Evolutionary conservation across 1,284 basidiomycete genomes (phyloP), one percentile per base, ranked within the genome.

Genomic region (Inonotus hispidus): DNA sequence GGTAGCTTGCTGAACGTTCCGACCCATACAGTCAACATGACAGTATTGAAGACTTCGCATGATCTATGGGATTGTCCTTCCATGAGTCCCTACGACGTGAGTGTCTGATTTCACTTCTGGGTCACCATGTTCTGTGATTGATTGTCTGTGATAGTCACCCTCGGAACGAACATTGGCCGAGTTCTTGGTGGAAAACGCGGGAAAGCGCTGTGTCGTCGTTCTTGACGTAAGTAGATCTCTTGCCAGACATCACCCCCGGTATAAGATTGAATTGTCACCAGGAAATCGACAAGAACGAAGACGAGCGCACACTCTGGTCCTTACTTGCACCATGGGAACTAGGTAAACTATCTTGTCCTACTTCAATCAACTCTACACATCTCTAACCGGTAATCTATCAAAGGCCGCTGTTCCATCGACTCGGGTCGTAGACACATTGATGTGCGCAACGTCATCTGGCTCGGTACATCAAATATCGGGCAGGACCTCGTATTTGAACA

Each of bases 1-100:
- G 90, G 90, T 58, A 82, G 80, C 32, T 73, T 92, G 52, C 78
- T 92, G 27, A 83, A 86, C 67, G 82, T 91, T 37, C 89, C 90
- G 32, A 88, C 85, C 2, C 89, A 91, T 70, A 91, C 89, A 4
- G 88, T 92, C 62, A 92, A 91, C 68, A 90, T 92, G 87, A 91
- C 90, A 35, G 88, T 88, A 13, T 74, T 92, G 59, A 79, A 79
- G 64, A 83, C 87, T 13, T 79, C 87, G 14, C 81, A 87, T 66
- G 89, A 91, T 67, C 74, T 91, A 52, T 91, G 88, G 88, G 79
- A 84, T 63, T 88, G 87, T 32, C 86, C 85, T 71, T 91, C 89
- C 21, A 87, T 90, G 80, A 86, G 80, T 68, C 85, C 86, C 5
- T 81, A 85, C 66, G 85, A 88, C 74, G 88, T 88, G 62, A 61